Evolutionary conservation across 768 basidiomycete genomes (phyloP), one percentile per base, ranked within the genome.

Genomic region (Tylopilus subfusipes): DNA sequence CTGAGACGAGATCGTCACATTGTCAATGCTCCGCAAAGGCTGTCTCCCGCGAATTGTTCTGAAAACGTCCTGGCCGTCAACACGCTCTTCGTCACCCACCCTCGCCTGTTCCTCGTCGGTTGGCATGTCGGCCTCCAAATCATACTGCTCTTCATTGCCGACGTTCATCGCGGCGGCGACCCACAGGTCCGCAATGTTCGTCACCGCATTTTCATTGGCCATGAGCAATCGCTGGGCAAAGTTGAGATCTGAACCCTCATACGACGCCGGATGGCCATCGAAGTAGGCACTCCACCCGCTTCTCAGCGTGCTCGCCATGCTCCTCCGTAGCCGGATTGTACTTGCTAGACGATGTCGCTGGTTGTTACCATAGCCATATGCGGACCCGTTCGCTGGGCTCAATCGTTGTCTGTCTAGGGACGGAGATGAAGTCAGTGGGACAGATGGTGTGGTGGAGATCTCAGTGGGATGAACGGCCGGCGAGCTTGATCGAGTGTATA

Each of bases 141-240:
- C 75, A 55, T 88, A 89, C 3, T 85, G 85, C 53, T 93, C 86
- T 59, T 94, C 93, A 61, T 90, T 88, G 65, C 96, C 94, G 29
- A 87, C 92, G 55, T 96, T 97, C 75, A 96, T 92, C 7, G 96
- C 97, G 19, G 95, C 90, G 5, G 93, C 93, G 48, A 98, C 92
- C 97, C 97, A 99, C 21, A 99, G 76, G 72, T 98, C 96, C 22
- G 93, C 91, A 64, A 99, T 90, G 61, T 88, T 93, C 53, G 92
- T 95, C 5, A 94, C 93, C 13, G 92, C 88, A 61, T 93, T 90
- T 72, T 97, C 94, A 70, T 97, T 97, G 19, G 96, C 96, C 76
- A 95, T 84, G 42, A 96, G 73, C 22, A 96, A 66, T 55, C 92
- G 80, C 67, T 96, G 91, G 0, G 95, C 88, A 60, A 98, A 93